These are phyloP conservation scores for Kappamyces sp. DNA, from an alignment of 192 early-diverging fungal genomes.

Conservation along the genomic window DNA sequence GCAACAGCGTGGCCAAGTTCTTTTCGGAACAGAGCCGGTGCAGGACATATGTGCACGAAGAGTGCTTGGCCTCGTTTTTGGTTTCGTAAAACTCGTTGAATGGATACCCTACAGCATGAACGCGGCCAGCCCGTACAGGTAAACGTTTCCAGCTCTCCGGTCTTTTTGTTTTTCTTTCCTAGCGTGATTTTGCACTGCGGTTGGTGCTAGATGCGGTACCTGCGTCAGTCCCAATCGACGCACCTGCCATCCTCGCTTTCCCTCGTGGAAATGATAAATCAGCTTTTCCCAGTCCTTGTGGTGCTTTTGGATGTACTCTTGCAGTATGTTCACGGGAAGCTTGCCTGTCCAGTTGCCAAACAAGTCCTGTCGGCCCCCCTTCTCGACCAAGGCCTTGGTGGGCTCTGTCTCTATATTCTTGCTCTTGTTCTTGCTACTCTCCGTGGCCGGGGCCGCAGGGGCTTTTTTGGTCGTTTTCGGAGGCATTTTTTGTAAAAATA, in stretches of 20 bases:
- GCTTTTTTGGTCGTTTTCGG: too few species aligned
- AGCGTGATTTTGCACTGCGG: slow-evolving; percentile 37
- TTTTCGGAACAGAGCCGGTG: slow-evolving; percentile 64
- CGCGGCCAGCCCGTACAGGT: too few species aligned
- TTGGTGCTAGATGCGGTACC: neutral
- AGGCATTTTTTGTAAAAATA: too few species aligned
- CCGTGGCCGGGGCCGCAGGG: neutral
- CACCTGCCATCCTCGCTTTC: slow-evolving; percentile 24
- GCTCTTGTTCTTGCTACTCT: slow-evolving; percentile 1
- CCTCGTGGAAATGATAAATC: slow-evolving; percentile 39
- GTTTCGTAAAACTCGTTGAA: slow-evolving; percentile 24
- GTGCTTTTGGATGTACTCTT: slow-evolving; percentile 70
- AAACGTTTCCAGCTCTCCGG: slow-evolving; percentile 36
- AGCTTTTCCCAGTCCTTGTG: slow-evolving; percentile 63
- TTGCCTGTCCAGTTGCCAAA: slow-evolving; percentile 88
- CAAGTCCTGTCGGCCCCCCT: slow-evolving; percentile 9
- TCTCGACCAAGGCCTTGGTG: neutral
- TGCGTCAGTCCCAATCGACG: neutral
- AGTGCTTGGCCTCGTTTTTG: slow-evolving; percentile 48
- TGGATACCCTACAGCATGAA: slow-evolving; percentile 28
- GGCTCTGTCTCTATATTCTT: neutral
- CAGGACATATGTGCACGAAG: slow-evolving; percentile 67
- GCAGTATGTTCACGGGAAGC: slow-evolving; percentile 66
- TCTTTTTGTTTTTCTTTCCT: slow-evolving; percentile 56
- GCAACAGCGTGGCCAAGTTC: slow-evolving; percentile 45